Percentiles rank a stretch among this genome's conserved stretches.
Conservation (phyloP, 106 monocot species). For the Alisma plantagoaquatica region DNA sequence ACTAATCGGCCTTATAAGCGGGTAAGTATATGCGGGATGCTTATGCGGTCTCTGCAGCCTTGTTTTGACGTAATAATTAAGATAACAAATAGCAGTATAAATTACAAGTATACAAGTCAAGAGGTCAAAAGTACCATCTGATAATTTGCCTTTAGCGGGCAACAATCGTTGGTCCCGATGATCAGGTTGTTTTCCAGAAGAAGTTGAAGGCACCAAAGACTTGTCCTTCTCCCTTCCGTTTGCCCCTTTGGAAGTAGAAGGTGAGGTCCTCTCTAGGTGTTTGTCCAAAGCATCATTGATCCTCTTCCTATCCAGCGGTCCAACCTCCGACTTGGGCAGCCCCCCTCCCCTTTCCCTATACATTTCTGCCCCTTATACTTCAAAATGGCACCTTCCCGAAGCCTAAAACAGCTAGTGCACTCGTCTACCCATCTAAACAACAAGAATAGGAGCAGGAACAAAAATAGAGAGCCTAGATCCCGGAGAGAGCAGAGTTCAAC, state of each 20-base stretch:
- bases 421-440: too few relatives aligned
- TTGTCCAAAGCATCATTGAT: slow-evolving; percentile 53
- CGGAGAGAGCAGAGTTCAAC: too few relatives aligned
- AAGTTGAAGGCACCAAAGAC: slow-evolving; percentile 27
- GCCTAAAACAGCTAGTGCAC: too few relatives aligned
- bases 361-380: slow-evolving; percentile 12
- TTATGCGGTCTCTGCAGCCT: too few relatives aligned
- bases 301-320: slow-evolving; percentile 44
- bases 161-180: too few relatives aligned
- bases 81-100: not conserved
- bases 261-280: slow-evolving; percentile 42
- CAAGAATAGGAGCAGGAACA: too few relatives aligned
- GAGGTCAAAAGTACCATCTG: slow-evolving; percentile 18
- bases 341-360: slow-evolving; percentile 39
- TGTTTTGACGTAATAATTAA: too few relatives aligned
- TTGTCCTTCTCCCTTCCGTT: slow-evolving; percentile 30
- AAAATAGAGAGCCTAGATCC: too few relatives aligned
- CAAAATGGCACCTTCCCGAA: not conserved
- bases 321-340: slow-evolving; percentile 30
- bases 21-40: too few relatives aligned
- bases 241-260: slow-evolving; percentile 33
- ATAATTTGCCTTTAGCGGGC: slow-evolving; percentile 24
- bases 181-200: slow-evolving; percentile 23
- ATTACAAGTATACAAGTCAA: not conserved
- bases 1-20: too few relatives aligned